phyloP scores from a whole-genome alignment of 495 filamentous ascomycete species.

The Talaromyces liani region DNA sequence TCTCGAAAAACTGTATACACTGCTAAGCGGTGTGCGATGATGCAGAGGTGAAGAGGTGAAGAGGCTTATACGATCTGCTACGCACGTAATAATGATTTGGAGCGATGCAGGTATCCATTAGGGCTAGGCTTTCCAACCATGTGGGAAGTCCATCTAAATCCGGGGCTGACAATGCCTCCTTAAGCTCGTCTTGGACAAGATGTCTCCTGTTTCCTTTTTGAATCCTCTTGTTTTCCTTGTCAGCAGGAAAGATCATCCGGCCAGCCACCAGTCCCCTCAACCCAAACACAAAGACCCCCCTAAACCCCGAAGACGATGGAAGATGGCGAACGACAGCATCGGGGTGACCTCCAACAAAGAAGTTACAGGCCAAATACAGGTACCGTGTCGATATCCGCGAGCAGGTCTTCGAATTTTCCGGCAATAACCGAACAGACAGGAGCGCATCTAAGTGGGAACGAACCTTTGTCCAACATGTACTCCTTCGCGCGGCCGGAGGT shows the following conservation, averaged over 20 bases:
- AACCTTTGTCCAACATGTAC: not conserved
- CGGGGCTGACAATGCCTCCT: not conserved
- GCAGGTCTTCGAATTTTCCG: not conserved
- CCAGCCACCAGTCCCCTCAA: not conserved
- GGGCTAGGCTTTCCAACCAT: constrained; percentile 1
- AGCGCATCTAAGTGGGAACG: too few species aligned
- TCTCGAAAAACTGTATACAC: not conserved
- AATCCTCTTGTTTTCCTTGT: not conserved
- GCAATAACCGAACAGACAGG: not conserved
- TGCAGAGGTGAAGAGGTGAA: not conserved
- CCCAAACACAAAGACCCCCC: not conserved
- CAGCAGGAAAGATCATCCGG: not conserved
- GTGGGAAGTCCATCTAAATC: not conserved
- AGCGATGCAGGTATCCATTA: constrained; percentile 9
- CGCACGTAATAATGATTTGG: constrained; percentile 6
- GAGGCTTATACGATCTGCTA: not conserved
- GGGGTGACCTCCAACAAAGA: not conserved
- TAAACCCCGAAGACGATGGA: not conserved
- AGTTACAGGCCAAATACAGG: not conserved
- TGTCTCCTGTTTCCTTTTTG: not conserved
- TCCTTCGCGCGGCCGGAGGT: not conserved
- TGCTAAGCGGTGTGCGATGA: constrained; percentile 6
- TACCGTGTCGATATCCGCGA: not conserved
- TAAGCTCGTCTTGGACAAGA: not conserved
- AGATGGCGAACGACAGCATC: not conserved